Conservation (phyloP, 345 rosid species). For the Hirschfeldia incana region DNA sequence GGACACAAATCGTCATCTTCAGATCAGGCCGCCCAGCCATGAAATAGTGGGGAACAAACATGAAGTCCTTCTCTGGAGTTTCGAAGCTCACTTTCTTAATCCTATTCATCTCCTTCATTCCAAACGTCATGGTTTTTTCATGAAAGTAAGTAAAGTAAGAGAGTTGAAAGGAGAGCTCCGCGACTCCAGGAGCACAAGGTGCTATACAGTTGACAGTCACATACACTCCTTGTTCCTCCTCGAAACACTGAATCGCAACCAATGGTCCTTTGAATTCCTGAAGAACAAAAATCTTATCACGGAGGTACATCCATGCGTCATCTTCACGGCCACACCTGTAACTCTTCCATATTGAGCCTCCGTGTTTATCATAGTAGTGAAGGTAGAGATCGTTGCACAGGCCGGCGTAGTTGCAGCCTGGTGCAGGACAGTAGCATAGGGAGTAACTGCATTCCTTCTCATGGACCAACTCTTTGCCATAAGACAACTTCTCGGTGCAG, state of each 20-base stretch:
- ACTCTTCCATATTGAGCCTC: no score
- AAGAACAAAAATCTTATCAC: background rate
- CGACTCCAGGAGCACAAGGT: background rate
- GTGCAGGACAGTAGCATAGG: background rate
- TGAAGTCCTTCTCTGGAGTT: background rate
- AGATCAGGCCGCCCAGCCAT: no score
- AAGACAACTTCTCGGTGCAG: background rate
- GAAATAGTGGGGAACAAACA: background rate
- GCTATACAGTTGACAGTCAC: constrained; percentile 28
- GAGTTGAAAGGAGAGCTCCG: background rate
- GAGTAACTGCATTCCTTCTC: background rate
- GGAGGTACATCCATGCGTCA: fast-evolving
- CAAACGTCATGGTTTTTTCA: background rate
- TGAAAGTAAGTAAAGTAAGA: background rate
- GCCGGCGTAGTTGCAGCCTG: background rate
- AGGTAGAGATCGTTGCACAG: background rate
- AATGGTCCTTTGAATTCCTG: constrained; percentile 8
- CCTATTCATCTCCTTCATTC: background rate
- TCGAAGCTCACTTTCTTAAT: background rate
- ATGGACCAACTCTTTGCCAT: background rate
- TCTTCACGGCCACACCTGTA: background rate
- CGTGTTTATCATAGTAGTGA: background rate
- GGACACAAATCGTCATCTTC: no score
- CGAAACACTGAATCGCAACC: constrained; percentile 29
- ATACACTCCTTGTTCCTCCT: constrained; percentile 18